Evolutionary conservation across 225 moss, liverwort and hornwort species (phyloP).

Genomic region (Climacium dendroides): DNA sequence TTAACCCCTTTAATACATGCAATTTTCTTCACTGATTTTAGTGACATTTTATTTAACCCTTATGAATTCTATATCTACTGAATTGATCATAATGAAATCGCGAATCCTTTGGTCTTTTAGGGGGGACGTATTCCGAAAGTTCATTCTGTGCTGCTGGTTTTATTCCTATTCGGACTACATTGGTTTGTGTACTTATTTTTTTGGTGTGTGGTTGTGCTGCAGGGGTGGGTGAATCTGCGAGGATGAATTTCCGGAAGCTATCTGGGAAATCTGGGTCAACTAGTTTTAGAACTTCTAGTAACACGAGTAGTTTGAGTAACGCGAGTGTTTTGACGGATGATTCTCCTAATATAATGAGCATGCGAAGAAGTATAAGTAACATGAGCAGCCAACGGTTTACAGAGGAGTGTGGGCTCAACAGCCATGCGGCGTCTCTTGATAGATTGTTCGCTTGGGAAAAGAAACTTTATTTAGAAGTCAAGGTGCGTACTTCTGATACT

Average conservation of each 20-base stretch:
- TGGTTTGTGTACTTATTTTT: background rate
- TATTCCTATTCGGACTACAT: background rate
- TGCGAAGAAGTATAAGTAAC: constrained; percentile 36
- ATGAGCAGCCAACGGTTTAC: constrained; percentile 39
- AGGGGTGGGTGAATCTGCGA: constrained; percentile 47
- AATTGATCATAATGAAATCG: background rate
- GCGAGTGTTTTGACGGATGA: constrained; percentile 23
- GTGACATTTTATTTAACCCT: background rate
- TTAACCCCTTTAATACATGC: background rate
- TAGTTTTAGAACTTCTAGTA: constrained; percentile 25
- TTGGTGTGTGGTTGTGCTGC: background rate
- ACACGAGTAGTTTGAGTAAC: constrained; percentile 19
- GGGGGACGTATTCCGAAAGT: background rate
- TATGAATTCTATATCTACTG: no score
- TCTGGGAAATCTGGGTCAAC: constrained; percentile 25
- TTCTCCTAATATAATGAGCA: constrained; percentile 38
- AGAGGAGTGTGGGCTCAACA: constrained; percentile 39
- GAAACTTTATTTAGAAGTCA: constrained; percentile 62
- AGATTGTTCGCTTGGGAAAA: constrained; percentile 79
- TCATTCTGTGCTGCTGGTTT: background rate
- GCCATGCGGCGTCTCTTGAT: constrained; percentile 60
- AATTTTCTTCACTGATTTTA: background rate
- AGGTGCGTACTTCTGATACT: constrained; percentile 16
- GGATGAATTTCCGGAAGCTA: constrained; percentile 33
- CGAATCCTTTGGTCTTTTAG: background rate